Conservation (phyloP, 78 protist species). For the Mastigamoeba balamuthi region DNA sequence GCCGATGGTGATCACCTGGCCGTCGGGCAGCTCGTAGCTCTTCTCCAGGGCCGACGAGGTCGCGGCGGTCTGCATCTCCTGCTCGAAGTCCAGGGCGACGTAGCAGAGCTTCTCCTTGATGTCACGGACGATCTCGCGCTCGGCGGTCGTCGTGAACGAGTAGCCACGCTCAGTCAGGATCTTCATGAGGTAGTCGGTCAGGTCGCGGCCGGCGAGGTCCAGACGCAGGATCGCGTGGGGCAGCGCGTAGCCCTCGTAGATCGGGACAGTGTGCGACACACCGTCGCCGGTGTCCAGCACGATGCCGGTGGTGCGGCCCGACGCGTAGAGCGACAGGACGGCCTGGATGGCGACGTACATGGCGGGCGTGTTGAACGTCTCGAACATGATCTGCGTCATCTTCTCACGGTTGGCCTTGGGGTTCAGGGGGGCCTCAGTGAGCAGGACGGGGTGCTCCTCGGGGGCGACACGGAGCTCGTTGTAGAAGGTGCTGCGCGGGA, state of each 20-base stretch:
- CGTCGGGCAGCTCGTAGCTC: constrained; percentile 79
- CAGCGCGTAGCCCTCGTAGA: constrained; percentile 84
- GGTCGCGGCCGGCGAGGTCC: constrained; percentile 85
- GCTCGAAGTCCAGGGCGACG: constrained; percentile 56
- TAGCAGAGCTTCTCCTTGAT: constrained; percentile 78
- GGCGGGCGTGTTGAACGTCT: constrained; percentile 91
- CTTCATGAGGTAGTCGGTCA: constrained; percentile 80
- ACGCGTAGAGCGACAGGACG: constrained; percentile 86
- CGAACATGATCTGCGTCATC: constrained; percentile 91
- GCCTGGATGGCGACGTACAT: constrained; percentile 88
- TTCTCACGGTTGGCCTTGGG: constrained; percentile 92
- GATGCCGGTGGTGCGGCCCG: constrained; percentile 76
- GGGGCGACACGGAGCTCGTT: constrained; percentile 89
- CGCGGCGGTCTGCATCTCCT: constrained; percentile 73
- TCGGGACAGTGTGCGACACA: constrained; percentile 80
- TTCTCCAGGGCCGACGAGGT: constrained; percentile 52
- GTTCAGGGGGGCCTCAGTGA: constrained; percentile 88
- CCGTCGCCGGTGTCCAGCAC: constrained; percentile 96
- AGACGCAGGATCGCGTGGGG: constrained; percentile 74
- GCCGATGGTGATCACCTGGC: constrained; percentile 77
- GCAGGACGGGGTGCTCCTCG: constrained; percentile 82
- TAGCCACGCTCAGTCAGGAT: constrained; percentile 82
- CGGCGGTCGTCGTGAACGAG: constrained; percentile 81
- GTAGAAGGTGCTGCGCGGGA: too few species aligned
- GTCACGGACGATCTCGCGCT: constrained; percentile 72